Percentiles rank a stretch among this genome's conserved stretches.
Evolutionary conservation across 495 filamentous ascomycete genomes (phyloP).

Genomic region (Podospora pseudocomata): DNA sequence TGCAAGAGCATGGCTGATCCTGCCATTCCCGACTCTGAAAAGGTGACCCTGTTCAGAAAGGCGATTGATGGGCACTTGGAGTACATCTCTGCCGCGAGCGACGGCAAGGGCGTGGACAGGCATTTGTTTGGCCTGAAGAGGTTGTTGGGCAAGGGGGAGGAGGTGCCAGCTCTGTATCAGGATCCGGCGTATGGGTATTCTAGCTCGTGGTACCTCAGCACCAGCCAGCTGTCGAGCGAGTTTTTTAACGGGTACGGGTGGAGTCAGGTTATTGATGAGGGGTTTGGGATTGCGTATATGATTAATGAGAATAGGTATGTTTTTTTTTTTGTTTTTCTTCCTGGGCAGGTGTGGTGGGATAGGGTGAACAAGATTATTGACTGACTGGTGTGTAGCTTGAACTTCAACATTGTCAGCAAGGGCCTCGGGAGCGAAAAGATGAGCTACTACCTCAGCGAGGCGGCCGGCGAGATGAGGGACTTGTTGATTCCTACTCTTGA

Average conservation of each 20-base stretch:
- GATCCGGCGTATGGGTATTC: constrained; percentile 86
- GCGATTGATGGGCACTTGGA: constrained; percentile 79
- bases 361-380: no score
- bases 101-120: constrained; percentile 91
- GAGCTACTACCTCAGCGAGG: constrained; percentile 92
- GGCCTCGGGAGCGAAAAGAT: constrained; percentile 85
- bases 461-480: constrained; percentile 85
- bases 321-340: not conserved
- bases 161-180: constrained; percentile 74
- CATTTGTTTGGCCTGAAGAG: constrained; percentile 98
- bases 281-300: constrained; percentile 99
- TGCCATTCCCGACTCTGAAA: constrained; percentile 55
- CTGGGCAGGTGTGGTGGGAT: not conserved
- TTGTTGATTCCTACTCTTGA: constrained; percentile 79
- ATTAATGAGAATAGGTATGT: constrained; percentile 88
- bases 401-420: constrained; percentile 99
- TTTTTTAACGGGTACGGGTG: constrained; percentile 99
- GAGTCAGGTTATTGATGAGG: constrained; percentile 96
- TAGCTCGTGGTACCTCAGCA: constrained; percentile 82
- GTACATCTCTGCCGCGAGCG: constrained; percentile 83
- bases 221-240: constrained; percentile 80
- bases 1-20: constrained; percentile 79
- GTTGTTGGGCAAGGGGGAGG: constrained; percentile 74
- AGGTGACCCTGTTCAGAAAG: constrained; percentile 70
- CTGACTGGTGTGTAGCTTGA: constrained; percentile 55